Conservation (phyloP, 805 yeast species). For the Barnettozyma botsteinii region DNA sequence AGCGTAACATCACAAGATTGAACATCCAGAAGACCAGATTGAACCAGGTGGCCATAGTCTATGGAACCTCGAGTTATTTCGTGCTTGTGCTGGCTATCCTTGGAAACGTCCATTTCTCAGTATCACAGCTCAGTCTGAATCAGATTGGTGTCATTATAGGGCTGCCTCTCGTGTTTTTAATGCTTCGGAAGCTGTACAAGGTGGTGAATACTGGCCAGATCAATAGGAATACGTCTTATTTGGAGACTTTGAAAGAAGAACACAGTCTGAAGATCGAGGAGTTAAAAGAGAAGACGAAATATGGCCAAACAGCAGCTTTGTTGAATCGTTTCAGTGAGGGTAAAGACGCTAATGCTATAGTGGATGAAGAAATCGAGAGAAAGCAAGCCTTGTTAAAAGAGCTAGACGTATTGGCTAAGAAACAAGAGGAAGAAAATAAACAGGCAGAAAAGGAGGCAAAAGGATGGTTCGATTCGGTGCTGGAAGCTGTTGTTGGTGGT, state of each 20-base stretch:
- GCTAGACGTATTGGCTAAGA: constrained; percentile 5
- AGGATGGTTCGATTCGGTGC: constrained; percentile 36
- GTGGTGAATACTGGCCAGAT: constrained; percentile 8
- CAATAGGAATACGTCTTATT: constrained; percentile 3
- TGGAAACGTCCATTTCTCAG: not conserved
- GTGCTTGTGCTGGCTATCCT: not conserved
- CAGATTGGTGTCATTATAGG: constrained; percentile 2
- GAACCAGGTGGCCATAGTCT: constrained; percentile 5
- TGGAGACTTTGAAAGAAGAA: constrained; percentile 34
- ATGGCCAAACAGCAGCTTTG: constrained; percentile 67
- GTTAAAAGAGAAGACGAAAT: constrained; percentile 67
- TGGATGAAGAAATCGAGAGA: constrained; percentile 37
- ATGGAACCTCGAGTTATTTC: constrained; percentile 13
- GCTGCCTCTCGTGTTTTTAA: constrained; percentile 5
- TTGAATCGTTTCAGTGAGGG: constrained; percentile 57
- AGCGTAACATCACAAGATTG: constrained; percentile 23
- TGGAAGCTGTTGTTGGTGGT: constrained; percentile 56
- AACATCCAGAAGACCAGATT: constrained; percentile 6
- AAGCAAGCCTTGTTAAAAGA: constrained; percentile 34
- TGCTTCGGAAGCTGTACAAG: constrained; percentile 1
- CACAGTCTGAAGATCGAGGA: constrained; percentile 58
- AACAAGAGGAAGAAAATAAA: not conserved
- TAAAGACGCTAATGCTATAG: constrained; percentile 34
- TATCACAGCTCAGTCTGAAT: not conserved
- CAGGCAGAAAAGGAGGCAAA: not conserved